Percentiles rank a stretch among this genome's conserved stretches.
phyloP scores from a whole-genome alignment of 768 basidiomycete genomes.

The Symmetrospora coprosmae region DNA sequence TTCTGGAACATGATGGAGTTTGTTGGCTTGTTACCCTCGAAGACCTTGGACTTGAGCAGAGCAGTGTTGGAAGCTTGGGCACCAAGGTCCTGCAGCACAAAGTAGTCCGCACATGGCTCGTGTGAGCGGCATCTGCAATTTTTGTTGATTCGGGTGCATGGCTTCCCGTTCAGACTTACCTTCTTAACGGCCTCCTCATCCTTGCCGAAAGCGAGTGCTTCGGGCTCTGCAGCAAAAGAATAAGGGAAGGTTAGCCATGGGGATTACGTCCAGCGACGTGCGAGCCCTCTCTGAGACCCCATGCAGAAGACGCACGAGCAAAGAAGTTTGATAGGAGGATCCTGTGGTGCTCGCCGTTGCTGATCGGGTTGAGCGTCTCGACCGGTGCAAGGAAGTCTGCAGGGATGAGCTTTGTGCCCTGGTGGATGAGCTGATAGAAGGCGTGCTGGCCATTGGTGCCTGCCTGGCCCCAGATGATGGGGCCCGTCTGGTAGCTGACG shows the following conservation, averaged over 20 bases:
- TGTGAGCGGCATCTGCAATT: neutral
- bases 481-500: slow-evolving; percentile 92
- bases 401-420: slow-evolving; percentile 82
- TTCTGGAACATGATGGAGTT: slow-evolving; percentile 91
- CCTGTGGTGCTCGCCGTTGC: slow-evolving; percentile 78
- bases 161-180: slow-evolving; percentile 32
- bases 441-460: slow-evolving; percentile 99
- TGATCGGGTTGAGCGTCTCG: slow-evolving; percentile 77
- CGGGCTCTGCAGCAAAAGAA: slow-evolving; percentile 25
- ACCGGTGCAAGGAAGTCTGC: slow-evolving; percentile 84
- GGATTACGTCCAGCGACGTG: neutral
- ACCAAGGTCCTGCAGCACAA: slow-evolving; percentile 44
- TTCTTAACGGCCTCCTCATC: slow-evolving; percentile 66
- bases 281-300: slow-evolving; percentile 42
- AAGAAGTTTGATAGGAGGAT: slow-evolving; percentile 97
- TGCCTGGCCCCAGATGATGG: slow-evolving; percentile 97
- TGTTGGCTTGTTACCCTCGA: slow-evolving; percentile 91
- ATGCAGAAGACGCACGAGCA: slow-evolving; percentile 53
- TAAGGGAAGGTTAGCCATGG: neutral
- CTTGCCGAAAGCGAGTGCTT: slow-evolving; percentile 91
- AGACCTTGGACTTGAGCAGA: slow-evolving; percentile 90
- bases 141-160: neutral
- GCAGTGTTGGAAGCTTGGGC: slow-evolving; percentile 51
- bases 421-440: slow-evolving; percentile 85
- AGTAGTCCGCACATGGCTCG: slow-evolving; percentile 42